These are phyloP conservation scores for Deakozyma indianensis DNA, from an alignment of 805 yeast genomes.

Conservation along the genomic window DNA sequence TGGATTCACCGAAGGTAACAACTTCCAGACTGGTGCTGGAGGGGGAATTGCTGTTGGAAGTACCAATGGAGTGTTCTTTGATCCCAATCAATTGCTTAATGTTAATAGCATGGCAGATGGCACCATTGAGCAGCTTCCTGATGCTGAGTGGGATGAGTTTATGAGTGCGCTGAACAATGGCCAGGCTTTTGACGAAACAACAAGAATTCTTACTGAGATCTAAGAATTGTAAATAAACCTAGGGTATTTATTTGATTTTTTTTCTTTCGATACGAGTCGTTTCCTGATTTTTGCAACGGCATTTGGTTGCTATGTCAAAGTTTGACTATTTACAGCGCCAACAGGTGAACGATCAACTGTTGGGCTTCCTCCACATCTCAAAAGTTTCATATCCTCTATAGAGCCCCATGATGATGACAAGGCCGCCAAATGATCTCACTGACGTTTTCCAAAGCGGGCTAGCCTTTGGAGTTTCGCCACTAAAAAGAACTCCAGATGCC, in stretches of 20 bases:
- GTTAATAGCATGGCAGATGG: constrained; percentile 6
- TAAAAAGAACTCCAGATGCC: neutral
- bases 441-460: neutral
- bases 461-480: neutral
- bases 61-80: neutral
- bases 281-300: too few species aligned
- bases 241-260: neutral
- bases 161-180: constrained; percentile 4
- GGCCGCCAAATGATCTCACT: neutral
- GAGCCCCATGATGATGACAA: neutral
- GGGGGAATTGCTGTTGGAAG: neutral
- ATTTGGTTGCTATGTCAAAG: too few species aligned
- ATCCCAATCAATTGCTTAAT: neutral
- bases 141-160: constrained; percentile 13
- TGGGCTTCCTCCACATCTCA: neutral
- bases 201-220: neutral
- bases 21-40: constrained; percentile 6
- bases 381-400: neutral
- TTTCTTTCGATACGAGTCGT: too few species aligned
- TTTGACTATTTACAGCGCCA: too few species aligned
- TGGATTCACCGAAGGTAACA: constrained; percentile 1
- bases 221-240: neutral
- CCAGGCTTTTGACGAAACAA: neutral
- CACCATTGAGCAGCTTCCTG: constrained; percentile 8
- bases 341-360: too few species aligned